Conservation (phyloP, 2,329 filamentous ascomycete species). For the Sporothrix brunneoviolacea region DNA sequence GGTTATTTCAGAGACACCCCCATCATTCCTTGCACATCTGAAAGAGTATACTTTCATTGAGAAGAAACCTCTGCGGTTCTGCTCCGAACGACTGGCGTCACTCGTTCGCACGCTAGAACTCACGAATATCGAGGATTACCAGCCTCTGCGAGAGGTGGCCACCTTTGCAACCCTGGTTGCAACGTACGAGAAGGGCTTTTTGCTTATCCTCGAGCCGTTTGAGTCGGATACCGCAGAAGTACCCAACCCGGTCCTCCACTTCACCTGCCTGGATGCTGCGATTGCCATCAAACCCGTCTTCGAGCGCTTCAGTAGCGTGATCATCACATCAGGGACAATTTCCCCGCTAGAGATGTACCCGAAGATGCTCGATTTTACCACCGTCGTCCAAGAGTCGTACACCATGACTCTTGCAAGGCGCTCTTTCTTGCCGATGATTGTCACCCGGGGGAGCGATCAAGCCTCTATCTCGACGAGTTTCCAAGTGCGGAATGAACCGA, state of each 20-base stretch:
- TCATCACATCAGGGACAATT: constrained; percentile 96
- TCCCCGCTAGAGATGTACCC: constrained; percentile 98
- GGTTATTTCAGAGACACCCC: constrained; percentile 93
- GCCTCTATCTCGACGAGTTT: constrained; percentile 89
- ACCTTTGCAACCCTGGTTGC: constrained; percentile 94
- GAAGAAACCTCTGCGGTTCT: constrained; percentile 89
- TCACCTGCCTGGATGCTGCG: constrained; percentile 92
- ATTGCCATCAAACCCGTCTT: constrained; percentile 98
- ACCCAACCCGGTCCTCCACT: constrained; percentile 93
- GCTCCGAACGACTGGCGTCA: constrained; percentile 88
- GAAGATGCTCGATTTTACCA: constrained; percentile 91
- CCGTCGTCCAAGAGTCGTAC: constrained; percentile 95
- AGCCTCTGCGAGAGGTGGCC: constrained; percentile 92
- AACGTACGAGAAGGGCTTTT: constrained; percentile 93
- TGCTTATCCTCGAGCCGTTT: constrained; percentile 94
- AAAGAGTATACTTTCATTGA: constrained; percentile 97
- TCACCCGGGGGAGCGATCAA: constrained; percentile 91
- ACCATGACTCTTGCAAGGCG: constrained; percentile 88
- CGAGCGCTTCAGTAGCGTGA: constrained; percentile 93
- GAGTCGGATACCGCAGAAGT: constrained; percentile 94
- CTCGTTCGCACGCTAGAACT: constrained; percentile 91
- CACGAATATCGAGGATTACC: constrained; percentile 96
- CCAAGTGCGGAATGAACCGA: constrained; percentile 89
- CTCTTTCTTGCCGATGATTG: constrained; percentile 97
- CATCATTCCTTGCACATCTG: constrained; percentile 85